Conservation (phyloP, 306 rosid genomes). For the Citrullus amarus region DNA sequence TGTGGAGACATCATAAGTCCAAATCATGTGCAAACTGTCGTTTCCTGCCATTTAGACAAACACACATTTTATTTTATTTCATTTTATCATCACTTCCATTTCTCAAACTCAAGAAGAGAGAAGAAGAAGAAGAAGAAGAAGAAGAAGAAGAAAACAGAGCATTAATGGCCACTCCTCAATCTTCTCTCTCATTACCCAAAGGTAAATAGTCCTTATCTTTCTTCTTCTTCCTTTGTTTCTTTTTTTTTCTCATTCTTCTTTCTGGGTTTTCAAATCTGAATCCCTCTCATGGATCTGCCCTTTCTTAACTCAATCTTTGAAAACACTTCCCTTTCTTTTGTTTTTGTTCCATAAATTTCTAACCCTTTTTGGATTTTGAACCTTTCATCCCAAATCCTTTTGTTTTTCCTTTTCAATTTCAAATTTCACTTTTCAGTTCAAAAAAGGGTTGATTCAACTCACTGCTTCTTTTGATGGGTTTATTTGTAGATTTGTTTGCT, state of each 20-base stretch:
- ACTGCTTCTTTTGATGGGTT: neutral
- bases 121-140: too few relatives aligned
- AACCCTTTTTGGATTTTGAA: neutral
- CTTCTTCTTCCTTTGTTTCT: neutral
- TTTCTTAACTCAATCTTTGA: neutral
- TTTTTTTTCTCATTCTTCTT: neutral
- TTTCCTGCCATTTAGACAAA: neutral
- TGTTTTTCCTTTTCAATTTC: neutral
- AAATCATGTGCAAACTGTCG: neutral
- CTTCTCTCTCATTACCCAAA: neutral
- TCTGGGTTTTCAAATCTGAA: neutral
- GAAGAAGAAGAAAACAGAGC: neutral
- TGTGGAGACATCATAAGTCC: neutral
- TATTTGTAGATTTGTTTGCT: neutral
- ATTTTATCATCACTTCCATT: neutral
- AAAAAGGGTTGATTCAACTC: neutral
- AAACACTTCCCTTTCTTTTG: neutral
- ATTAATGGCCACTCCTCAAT: neutral
- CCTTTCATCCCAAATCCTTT: neutral
- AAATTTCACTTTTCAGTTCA: neutral
- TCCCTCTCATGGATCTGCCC: neutral
- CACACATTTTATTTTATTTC: neutral
- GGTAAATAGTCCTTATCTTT: neutral
- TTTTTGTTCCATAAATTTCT: neutral
- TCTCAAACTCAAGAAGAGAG: too few relatives aligned